Evolutionary conservation across 495 filamentous ascomycete species (phyloP).

Genomic region (Aspergillus heteromorphus): DNA sequence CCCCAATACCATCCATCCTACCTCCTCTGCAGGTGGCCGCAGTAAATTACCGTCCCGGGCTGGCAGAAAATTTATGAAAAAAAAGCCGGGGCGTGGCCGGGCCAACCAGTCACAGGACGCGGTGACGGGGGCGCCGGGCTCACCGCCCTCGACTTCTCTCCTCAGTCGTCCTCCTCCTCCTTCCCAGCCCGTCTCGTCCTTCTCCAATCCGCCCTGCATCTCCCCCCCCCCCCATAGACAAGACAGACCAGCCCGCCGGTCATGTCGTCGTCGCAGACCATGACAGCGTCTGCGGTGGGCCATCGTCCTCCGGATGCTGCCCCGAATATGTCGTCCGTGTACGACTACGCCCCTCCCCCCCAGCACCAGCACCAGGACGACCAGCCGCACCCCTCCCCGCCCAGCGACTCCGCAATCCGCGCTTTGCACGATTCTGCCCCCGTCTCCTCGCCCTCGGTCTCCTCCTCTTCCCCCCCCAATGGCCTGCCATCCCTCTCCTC

Average conservation of each 20-base stretch:
- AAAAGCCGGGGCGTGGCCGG: slow-evolving; percentile 24
- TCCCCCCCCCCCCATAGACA: slow-evolving; percentile 11
- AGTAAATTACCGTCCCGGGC: neutral
- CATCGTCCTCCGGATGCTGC: slow-evolving; percentile 47
- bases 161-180: slow-evolving; percentile 26
- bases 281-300: slow-evolving; percentile 50
- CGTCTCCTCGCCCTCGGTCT: slow-evolving; percentile 26
- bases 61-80: slow-evolving; percentile 12
- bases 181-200: slow-evolving; percentile 16
- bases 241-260: slow-evolving; percentile 28
- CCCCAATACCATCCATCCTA: neutral
- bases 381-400: slow-evolving; percentile 29
- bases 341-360: slow-evolving; percentile 36
- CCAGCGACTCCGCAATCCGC: slow-evolving; percentile 44
- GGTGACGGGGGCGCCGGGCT: slow-evolving; percentile 16
- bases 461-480: slow-evolving; percentile 22
- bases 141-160: slow-evolving; percentile 11
- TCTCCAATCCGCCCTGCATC: slow-evolving; percentile 12
- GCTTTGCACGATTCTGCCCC: slow-evolving; percentile 42
- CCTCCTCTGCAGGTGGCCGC: neutral
- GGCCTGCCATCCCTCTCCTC: slow-evolving; percentile 24
- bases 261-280: slow-evolving; percentile 53
- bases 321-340: slow-evolving; percentile 32
- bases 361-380: slow-evolving; percentile 20
- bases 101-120: slow-evolving; percentile 6